These are phyloP conservation scores for Dioscorea alata DNA, from an alignment of 106 monocot genomes.

Conservation along the genomic window DNA sequence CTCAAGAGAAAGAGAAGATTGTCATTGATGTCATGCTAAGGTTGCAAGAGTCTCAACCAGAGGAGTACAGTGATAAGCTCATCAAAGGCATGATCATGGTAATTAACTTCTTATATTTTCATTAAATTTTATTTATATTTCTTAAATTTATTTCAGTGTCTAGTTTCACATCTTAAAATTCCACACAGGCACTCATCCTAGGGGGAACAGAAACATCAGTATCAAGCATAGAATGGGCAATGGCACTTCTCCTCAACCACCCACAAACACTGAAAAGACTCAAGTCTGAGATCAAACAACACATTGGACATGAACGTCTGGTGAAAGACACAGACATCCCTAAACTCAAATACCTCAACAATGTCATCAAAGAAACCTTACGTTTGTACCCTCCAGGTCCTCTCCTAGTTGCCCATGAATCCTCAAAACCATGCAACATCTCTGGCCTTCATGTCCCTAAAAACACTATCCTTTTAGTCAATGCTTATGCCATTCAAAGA, in stretches of 20 bases:
- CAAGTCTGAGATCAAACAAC: not conserved
- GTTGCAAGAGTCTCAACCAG: conserved; percentile 4
- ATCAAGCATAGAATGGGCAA: not conserved
- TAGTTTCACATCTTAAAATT: too few species aligned
- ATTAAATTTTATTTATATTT: too few species aligned
- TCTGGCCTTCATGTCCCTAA: conserved; percentile 2
- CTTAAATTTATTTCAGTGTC: too few species aligned
- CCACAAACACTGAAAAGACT: not conserved
- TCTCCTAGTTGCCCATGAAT: conserved; percentile 1
- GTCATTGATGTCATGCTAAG: conserved; percentile 11
- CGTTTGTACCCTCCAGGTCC: conserved; percentile 9
- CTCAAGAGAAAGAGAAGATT: not conserved
- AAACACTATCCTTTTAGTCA: conserved; percentile 17
- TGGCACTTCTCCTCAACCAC: not conserved
- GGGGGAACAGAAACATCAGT: not conserved
- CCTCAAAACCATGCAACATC: not conserved
- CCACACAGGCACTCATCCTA: not conserved
- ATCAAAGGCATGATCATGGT: conserved; percentile 15
- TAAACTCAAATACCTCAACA: conserved; percentile 11
- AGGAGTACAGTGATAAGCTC: conserved; percentile 1
- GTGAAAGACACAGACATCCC: conserved; percentile 7
- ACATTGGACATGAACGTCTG: not conserved
- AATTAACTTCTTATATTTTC: too few species aligned
- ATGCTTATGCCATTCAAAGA: conserved; percentile 16
- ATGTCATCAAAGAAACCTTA: conserved; percentile 13